These are phyloP conservation scores for Brachypodium distachyon DNA, from an alignment of 202 grass and related monocot genomes.

Conservation along the genomic window DNA sequence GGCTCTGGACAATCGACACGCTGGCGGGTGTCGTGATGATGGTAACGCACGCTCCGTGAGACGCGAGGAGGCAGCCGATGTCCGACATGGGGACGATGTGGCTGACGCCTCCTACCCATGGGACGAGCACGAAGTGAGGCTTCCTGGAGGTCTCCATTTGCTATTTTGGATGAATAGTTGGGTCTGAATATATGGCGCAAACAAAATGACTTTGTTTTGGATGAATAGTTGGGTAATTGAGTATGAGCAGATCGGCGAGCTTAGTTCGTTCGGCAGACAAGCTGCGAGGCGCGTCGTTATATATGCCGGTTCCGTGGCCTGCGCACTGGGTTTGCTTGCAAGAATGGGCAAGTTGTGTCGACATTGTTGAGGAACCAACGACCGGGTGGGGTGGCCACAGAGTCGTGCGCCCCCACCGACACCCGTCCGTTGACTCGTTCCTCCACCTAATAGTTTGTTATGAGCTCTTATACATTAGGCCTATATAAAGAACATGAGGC, in stretches of 20 bases:
- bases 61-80: constrained; percentile 46
- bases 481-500: too few species aligned
- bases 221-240: too few species aligned
- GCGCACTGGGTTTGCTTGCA: background rate
- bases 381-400: too few species aligned
- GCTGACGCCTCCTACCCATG: constrained; percentile 42
- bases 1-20: constrained; percentile 16
- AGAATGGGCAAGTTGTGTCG: background rate
- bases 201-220: too few species aligned
- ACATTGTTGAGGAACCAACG: too few species aligned
- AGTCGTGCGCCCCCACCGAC: too few species aligned
- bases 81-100: constrained; percentile 47
- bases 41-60: constrained; percentile 25
- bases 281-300: background rate
- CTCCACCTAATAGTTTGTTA: too few species aligned
- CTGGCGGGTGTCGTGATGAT: constrained; percentile 56
- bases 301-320: background rate
- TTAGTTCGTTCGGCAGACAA: background rate
- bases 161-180: too few species aligned
- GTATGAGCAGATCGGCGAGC: background rate
- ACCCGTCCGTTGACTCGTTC: too few species aligned
- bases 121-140: constrained; percentile 47
- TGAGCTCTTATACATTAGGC: too few species aligned
- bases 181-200: too few species aligned
- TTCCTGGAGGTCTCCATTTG: background rate